Conservation (phyloP, 75 land plant genomes). For the Adiantum capillusveneris region DNA sequence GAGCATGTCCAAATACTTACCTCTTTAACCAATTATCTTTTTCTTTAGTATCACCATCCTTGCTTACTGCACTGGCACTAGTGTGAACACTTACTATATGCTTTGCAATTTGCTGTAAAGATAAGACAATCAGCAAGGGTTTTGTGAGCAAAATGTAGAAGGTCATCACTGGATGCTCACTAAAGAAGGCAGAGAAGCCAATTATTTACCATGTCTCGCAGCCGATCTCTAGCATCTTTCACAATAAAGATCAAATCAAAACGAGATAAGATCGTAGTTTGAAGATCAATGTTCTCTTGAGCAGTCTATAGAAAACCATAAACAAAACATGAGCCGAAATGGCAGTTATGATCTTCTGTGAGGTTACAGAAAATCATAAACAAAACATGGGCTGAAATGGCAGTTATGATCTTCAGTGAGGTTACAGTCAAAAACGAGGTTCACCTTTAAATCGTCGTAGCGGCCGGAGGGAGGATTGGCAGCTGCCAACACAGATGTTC, state of each 20-base stretch:
- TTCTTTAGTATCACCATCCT: slow-evolving; percentile 41
- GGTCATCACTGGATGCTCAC: too few species aligned
- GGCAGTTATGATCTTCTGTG: not conserved
- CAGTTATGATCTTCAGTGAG: not conserved
- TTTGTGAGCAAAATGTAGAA: too few species aligned
- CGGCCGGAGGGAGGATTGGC: slow-evolving; percentile 99
- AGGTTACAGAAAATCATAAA: not conserved
- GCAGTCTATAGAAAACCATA: slow-evolving; percentile 56
- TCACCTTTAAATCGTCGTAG: slow-evolving; percentile 95
- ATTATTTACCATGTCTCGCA: slow-evolving; percentile 78
- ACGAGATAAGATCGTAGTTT: slow-evolving; percentile 95
- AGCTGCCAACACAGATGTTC: slow-evolving; percentile 97
- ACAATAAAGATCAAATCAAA: slow-evolving; percentile 98
- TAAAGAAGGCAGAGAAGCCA: too few species aligned
- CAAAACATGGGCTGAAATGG: not conserved
- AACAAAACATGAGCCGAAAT: not conserved
- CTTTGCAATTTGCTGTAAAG: slow-evolving; percentile 79
- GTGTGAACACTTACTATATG: slow-evolving; percentile 95
- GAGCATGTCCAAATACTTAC: slow-evolving; percentile 17
- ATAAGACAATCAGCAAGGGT: too few species aligned
- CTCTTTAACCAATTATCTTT: slow-evolving; percentile 94
- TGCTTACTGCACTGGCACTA: slow-evolving; percentile 48
- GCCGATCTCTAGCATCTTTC: slow-evolving; percentile 74
- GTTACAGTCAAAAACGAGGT: too few species aligned
- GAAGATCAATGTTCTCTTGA: slow-evolving; percentile 96